Base-by-base conservation (phyloP, 805 yeast genomes). In the Starmerella roubikii region DNA sequence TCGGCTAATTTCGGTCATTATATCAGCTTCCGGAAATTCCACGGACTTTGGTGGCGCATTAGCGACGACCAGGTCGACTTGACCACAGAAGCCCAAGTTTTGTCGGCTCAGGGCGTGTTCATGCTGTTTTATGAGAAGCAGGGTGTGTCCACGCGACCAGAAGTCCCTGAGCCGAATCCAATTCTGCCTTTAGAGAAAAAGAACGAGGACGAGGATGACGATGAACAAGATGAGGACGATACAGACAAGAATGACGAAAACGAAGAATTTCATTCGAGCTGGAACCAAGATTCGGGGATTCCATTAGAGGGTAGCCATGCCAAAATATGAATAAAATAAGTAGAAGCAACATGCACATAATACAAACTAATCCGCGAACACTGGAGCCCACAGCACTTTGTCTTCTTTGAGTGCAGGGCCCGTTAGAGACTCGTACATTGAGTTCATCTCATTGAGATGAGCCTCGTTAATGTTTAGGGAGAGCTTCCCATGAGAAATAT, bases 1-100 rank as follows among this genome's bases (percentile, higher is more conserved):
- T 80, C 94, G 1, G 96, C 91, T 52, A 85, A 88, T 52, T 91
- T 84, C 56, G 98, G 98, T n/a, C 98, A 88, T 58, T 88, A 88
- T 55, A 81, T 88, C 44, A 84, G 93, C 30, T 88, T 72, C 61
- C 73, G 96, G 53, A 78, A 74, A 52, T 69, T 64, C 41, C 71
- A 93, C 48, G 91, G 86, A 2, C 68, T 74, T 10, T 88, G 98
- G 98, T 86, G 95, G 94, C 72, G 94, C 55, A 78, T 86, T 16
- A 78, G 91, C 50, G 98, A 91, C 58, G 94, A 85, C 54, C 74
- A 76, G 3, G 93, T 86, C 3, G 74, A 83, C 43, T 68, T 81
- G 24, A 84, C 83, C 3, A 70, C 75, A 11, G 94, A 83, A 54
- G 69, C 70, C 3, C 94, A 86, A 54, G 96, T 85, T 1, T 61